Base-by-base conservation (phyloP, 805 yeast genomes). In the Candida piceae region DNA sequence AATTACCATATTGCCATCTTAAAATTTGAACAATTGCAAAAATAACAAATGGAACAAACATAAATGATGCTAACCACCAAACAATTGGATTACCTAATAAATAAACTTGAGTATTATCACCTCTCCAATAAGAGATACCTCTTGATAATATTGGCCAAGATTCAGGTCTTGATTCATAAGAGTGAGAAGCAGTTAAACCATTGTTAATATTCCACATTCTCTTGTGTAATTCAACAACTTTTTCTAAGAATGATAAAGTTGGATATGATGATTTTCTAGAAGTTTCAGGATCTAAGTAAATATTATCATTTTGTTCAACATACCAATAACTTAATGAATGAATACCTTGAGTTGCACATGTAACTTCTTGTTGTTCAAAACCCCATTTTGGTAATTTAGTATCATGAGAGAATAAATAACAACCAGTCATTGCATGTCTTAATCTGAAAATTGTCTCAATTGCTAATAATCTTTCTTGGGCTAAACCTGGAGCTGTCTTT, bases 41-140 rank as follows among this genome's bases (percentile, higher is more conserved):
- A 16, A 75, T 46, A 4, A 53, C 64, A 50, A 81, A 79, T 1
- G 73, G 62, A 16, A 69, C 52, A 40, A 80, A 62, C n/a, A 72
- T 53, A 13, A 70, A 63, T 12, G 88, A 63, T 12, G 77, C 70
- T 5, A 80, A 55, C 86, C 86, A 84, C 94, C 94, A 84, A 20
- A 75, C 64, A 31, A 80, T 69, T n/a, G 86, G 84, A 52, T 84
- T 84, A 61, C 95, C 95, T 16, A 84, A 51, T 40, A 84, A 64
- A 54, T 84, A 84, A 28, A 84, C 70, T 57, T 78, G 84, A 18
- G 39, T 40, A 22, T 52, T 49, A 42, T 67, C 73, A 45, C 70
- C 63, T 42, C 76, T 70, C 94, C 94, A 84, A 64, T 84, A 84
- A 58, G 81, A 80, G 52, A 84, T 84, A 62, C 95, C 95, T 63